Conservation (phyloP, 352 stramenopile genomes). For the Paralagenidium karlingii region DNA sequence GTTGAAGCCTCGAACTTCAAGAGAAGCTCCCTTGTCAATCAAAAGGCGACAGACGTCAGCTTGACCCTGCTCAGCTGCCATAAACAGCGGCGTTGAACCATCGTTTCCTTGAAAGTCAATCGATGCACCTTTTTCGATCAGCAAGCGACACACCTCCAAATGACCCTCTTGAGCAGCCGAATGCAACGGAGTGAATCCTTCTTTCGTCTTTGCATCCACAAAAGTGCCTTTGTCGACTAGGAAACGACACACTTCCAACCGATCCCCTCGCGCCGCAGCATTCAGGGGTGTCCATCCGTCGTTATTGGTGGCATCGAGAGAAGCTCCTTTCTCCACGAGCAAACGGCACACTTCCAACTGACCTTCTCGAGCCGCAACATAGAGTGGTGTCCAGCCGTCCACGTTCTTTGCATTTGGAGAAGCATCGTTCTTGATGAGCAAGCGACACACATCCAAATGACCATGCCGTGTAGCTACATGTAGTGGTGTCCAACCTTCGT, state of each 20-base stretch:
- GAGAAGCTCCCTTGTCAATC: conserved; percentile 4
- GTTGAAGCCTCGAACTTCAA: too few species aligned
- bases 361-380: conserved; percentile 12
- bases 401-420: too few species aligned
- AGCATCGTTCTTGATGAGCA: too few species aligned
- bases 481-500: conserved; percentile 9
- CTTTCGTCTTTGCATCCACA: conserved; percentile 12
- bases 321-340: conserved; percentile 6
- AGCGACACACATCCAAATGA: conserved; percentile 9
- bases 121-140: conserved; percentile 12
- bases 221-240: conserved; percentile 9
- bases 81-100: conserved; percentile 10
- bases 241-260: conserved; percentile 7
- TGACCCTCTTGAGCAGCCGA: conserved; percentile 9
- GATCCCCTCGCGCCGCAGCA: conserved; percentile 11
- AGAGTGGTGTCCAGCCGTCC: conserved; percentile 13
- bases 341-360: conserved; percentile 12
- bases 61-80: conserved; percentile 10
- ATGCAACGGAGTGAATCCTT: conserved; percentile 12
- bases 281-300: conserved; percentile 11
- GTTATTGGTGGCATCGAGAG: conserved; percentile 5
- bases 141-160: conserved; percentile 7
- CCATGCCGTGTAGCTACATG: conserved; percentile 12
- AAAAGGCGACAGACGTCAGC: conserved; percentile 8
- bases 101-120: conserved; percentile 8